Base-by-base conservation (phyloP, 306 rosid species). In the Cyamopsis tetragonoloba region DNA sequence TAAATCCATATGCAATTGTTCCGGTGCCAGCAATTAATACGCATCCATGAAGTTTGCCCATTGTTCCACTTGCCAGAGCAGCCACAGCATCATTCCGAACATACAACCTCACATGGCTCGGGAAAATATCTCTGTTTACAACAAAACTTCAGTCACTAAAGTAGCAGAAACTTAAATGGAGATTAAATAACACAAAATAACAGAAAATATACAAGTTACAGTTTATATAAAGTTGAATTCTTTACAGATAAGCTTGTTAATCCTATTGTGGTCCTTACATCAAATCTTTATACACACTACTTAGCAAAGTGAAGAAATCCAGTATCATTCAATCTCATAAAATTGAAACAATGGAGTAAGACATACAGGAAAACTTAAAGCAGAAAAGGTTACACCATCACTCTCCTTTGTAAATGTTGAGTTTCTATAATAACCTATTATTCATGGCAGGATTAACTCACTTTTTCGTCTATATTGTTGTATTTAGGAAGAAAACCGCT, bases 61-160 rank as follows among this genome's bases (percentile, higher is more conserved):
- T 68, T 50, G 98, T 92, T 37, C 98, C 98, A 72, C 98, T 87
- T 5, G 98, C 89, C 42, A 92, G 80, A 65, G 98, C 98, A 37
- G 98, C 98, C 76, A 92, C 89, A 46, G 98, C 96, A 80, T 92
- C 98, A 71, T 92, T 92, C 75, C 77, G 85, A 82, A 92, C 98
- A 82, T 87, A 85, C 54, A 92, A 71, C 67, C 80, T 83, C 67
- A 85, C 96, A 2, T 92, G 80, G 71, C 77, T 65, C 57, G 98
- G 96, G 72, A 92, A 82, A 55, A 92, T 81, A 44, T 80, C 95
- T 84, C 98, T 92, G 82, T 71, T 67, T 12, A 71, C 34, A 79
- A 48, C 65, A 81, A 49, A 19, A 56, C 43, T 57, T 62, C 61
- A 72, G 62, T 50, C 47, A 47, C 41, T 44, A 23, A 24, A 22